Conservation (phyloP, 2,329 filamentous ascomycete genomes). For the Capronia epimyces region DNA sequence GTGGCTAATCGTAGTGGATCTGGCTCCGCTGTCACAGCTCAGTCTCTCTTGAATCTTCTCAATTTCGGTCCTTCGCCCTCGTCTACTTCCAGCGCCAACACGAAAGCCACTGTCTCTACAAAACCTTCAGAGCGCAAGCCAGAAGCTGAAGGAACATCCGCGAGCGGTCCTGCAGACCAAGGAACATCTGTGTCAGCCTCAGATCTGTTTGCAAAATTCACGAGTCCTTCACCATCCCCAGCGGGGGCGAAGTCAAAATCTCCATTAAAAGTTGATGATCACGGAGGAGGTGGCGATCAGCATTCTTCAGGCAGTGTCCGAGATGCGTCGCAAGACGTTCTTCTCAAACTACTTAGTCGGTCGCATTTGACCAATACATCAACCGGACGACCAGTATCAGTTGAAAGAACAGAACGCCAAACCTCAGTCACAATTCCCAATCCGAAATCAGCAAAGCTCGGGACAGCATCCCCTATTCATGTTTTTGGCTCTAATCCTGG, state of each 20-base stretch:
- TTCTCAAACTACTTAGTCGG: slow-evolving; percentile 79
- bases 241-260: slow-evolving; percentile 32
- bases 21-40: slow-evolving; percentile 42
- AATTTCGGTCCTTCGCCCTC: slow-evolving; percentile 53
- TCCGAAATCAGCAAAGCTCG: background rate
- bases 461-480: slow-evolving; percentile 34
- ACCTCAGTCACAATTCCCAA: background rate
- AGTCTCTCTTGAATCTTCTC: slow-evolving; percentile 59
- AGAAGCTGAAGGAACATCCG: slow-evolving; percentile 1
- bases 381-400: slow-evolving; percentile 5
- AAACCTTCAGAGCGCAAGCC: slow-evolving; percentile 33
- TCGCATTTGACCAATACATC: slow-evolving; percentile 43
- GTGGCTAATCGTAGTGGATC: slow-evolving; percentile 6
- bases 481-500: slow-evolving; percentile 32
- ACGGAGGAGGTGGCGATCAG: slow-evolving; percentile 15
- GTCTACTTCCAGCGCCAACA: slow-evolving; percentile 2
- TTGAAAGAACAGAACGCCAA: slow-evolving; percentile 12
- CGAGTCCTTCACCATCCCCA: slow-evolving; percentile 41
- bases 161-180: slow-evolving; percentile 31
- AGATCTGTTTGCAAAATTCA: slow-evolving; percentile 54
- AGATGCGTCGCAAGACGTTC: slow-evolving; percentile 72
- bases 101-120: slow-evolving; percentile 9
- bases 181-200: slow-evolving; percentile 46
- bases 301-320: slow-evolving; percentile 29
- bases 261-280: slow-evolving; percentile 20